Percentiles rank a stretch among this genome's conserved stretches.
phyloP scores from a whole-genome alignment of 225 moss, liverwort and hornwort species.

The Climacium dendroides region DNA sequence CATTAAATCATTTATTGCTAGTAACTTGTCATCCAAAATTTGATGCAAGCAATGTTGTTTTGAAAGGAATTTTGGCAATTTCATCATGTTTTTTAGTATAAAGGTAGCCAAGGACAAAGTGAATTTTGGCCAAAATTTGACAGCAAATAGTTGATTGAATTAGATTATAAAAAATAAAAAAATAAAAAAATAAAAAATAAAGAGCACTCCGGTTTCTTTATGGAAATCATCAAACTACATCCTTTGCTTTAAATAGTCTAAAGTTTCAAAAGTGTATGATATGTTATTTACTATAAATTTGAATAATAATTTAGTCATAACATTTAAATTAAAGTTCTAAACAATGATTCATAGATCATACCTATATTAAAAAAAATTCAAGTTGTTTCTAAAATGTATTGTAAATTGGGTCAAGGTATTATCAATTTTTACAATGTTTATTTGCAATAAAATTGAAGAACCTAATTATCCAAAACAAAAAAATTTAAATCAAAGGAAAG shows the following conservation, averaged over 20 bases:
- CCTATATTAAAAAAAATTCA: neutral
- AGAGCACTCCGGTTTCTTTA: accelerated
- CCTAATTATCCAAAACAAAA: neutral
- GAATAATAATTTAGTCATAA: neutral
- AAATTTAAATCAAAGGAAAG: accelerated
- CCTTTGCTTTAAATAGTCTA: neutral
- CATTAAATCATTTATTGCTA: neutral
- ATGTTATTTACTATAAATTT: neutral
- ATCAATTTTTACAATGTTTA: neutral
- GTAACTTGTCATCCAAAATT: neutral
- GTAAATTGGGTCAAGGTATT: neutral
- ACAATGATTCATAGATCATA: neutral
- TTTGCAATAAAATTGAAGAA: neutral
- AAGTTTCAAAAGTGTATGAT: neutral
- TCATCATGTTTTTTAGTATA: neutral
- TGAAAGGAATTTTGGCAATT: neutral
- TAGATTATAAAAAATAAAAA: too few species aligned
- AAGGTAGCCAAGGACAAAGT: neutral
- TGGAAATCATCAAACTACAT: neutral
- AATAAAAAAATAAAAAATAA: too few species aligned
- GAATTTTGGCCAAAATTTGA: accelerated
- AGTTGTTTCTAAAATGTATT: neutral
- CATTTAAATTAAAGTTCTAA: neutral
- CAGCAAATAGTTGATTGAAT: neutral
- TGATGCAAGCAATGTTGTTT: neutral